phyloP scores from a whole-genome alignment of 352 stramenopile species.

The Bremia lactucae region DNA sequence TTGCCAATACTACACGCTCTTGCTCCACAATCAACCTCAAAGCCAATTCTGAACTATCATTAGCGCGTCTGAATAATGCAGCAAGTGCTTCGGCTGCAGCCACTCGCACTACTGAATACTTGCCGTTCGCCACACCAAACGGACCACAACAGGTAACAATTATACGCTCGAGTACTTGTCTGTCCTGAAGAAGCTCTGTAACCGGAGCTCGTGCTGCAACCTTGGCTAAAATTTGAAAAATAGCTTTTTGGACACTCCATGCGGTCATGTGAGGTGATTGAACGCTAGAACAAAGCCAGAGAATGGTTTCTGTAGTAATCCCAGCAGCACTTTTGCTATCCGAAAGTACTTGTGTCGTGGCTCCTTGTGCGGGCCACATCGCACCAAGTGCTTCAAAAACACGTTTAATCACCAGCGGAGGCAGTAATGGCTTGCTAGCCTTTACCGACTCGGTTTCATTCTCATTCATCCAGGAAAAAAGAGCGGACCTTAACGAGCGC shows the following conservation, averaged over 20 bases:
- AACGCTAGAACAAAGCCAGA: slow-evolving; percentile 42
- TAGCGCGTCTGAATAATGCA: slow-evolving; percentile 27
- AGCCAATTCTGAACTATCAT: slow-evolving; percentile 21
- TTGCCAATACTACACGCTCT: slow-evolving; percentile 30
- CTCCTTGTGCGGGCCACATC: slow-evolving; percentile 28
- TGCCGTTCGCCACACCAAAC: slow-evolving; percentile 46
- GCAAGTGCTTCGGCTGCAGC: slow-evolving; percentile 40
- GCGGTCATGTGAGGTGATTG: slow-evolving; percentile 29
- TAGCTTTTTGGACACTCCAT: slow-evolving; percentile 58
- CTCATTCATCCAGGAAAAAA: slow-evolving; percentile 28
- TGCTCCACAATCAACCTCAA: slow-evolving; percentile 38
- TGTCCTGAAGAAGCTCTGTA: slow-evolving; percentile 3
- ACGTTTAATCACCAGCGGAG: slow-evolving; percentile 62
- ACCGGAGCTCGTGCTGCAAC: slow-evolving; percentile 27
- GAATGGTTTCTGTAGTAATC: slow-evolving; percentile 18
- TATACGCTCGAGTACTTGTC: slow-evolving; percentile 24
- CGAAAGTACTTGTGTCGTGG: neutral
- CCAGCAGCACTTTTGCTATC: neutral
- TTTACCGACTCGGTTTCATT: slow-evolving; percentile 5
- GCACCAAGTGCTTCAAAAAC: slow-evolving; percentile 52
- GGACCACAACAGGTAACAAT: slow-evolving; percentile 38
- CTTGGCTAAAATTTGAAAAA: slow-evolving; percentile 30
- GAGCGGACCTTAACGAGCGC: slow-evolving; percentile 18
- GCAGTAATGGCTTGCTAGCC: slow-evolving; percentile 12
- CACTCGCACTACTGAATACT: slow-evolving; percentile 65